phyloP scores from a whole-genome alignment of 2,329 filamentous ascomycete genomes.

The Ophiognomonia clavigignenti-juglandacearum region DNA sequence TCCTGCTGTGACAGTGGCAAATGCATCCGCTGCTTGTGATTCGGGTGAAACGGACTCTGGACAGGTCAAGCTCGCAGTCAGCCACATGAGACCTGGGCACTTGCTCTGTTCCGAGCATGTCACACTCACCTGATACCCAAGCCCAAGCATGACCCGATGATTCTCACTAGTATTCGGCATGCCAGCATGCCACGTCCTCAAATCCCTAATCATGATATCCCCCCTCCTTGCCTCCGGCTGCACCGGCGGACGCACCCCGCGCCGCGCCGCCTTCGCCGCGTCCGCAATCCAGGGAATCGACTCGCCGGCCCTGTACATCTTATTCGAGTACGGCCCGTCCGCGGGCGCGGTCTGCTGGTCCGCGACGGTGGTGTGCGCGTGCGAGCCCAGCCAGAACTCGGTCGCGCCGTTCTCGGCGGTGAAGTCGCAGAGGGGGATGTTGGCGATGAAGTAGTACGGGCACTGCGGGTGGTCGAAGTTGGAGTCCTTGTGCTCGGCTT shows the following conservation, averaged over 20 bases:
- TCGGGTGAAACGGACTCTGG: conserved; percentile 19
- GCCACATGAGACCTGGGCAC: not conserved
- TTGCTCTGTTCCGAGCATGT: not conserved
- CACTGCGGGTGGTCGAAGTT: conserved; percentile 29
- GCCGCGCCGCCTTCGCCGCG: conserved; percentile 18
- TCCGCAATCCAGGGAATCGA: conserved; percentile 14
- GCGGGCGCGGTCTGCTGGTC: conserved; percentile 27
- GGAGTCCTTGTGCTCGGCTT: conserved; percentile 34
- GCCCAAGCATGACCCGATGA: conserved; percentile 24
- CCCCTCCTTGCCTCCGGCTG: conserved; percentile 21
- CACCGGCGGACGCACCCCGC: conserved; percentile 23
- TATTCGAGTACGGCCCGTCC: conserved; percentile 1
- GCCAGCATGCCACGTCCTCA: conserved; percentile 28
- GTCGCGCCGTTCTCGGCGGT: conserved; percentile 29
- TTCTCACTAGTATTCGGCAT: conserved; percentile 25
- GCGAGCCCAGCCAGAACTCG: conserved; percentile 37
- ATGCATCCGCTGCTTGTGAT: conserved; percentile 19
- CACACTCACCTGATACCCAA: conserved; percentile 21
- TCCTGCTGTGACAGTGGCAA: conserved; percentile 15
- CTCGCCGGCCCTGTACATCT: conserved; percentile 3
- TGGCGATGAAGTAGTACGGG: conserved; percentile 35
- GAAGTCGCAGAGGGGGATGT: conserved; percentile 32
- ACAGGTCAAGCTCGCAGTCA: not conserved
- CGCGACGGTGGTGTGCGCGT: conserved; percentile 25
- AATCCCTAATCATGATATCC: conserved; percentile 26